Percentiles rank a stretch among this genome's conserved stretches.
phyloP scores from a whole-genome alignment of 495 filamentous ascomycete genomes.

The Xylaria cubensis region DNA sequence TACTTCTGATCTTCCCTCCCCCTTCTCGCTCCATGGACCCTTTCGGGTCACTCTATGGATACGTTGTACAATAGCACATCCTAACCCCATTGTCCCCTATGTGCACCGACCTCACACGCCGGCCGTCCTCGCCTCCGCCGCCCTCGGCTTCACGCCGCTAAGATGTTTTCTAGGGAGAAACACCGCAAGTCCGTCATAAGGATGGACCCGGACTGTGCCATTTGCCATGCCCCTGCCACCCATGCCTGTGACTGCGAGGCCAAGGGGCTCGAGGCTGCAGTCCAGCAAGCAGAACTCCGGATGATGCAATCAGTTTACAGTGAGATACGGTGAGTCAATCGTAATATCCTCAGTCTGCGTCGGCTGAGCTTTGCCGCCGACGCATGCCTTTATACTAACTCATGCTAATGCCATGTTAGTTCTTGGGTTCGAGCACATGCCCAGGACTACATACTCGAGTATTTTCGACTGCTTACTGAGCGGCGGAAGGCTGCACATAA shows the following conservation, averaged over 20 bases:
- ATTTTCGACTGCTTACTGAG: constrained; percentile 66
- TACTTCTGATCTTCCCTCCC: constrained; percentile 35
- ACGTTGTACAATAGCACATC: constrained; percentile 42
- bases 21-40: constrained; percentile 46
- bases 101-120: constrained; percentile 39
- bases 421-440: constrained; percentile 74
- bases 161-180: constrained; percentile 60
- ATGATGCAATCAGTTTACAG: constrained; percentile 68
- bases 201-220: constrained; percentile 75
- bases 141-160: constrained; percentile 48
- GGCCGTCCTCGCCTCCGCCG: constrained; percentile 37
- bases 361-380: constrained; percentile 5
- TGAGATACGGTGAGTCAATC: constrained; percentile 64
- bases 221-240: constrained; percentile 68
- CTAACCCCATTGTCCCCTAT: constrained; percentile 31
- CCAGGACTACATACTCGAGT: constrained; percentile 71
- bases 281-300: constrained; percentile 68
- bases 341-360: neutral
- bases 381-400: constrained; percentile 3
- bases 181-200: constrained; percentile 57
- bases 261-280: constrained; percentile 68
- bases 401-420: constrained; percentile 43
- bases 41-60: constrained; percentile 41
- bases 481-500: constrained; percentile 64
- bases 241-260: constrained; percentile 72